These are phyloP conservation scores for Pulveroboletus sp. DNA, from an alignment of 768 basidiomycete species.

Conservation along the genomic window DNA sequence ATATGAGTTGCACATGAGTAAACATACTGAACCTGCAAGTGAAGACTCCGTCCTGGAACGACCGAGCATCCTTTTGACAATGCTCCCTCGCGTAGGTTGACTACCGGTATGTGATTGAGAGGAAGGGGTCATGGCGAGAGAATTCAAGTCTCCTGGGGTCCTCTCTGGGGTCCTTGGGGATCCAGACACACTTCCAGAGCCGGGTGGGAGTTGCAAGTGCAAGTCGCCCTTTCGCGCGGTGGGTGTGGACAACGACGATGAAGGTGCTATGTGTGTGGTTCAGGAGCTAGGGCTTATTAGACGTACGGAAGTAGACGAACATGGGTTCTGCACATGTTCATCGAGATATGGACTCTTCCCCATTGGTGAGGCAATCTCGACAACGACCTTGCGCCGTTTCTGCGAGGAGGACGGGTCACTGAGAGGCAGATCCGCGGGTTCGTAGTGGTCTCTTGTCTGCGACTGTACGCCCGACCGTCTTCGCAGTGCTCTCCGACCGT, in stretches of 20 bases:
- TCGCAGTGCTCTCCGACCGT: conserved; percentile 27
- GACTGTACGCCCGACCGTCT: conserved; percentile 7
- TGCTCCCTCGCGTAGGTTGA: conserved; percentile 36
- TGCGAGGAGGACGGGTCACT: conserved; percentile 13
- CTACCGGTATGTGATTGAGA: conserved; percentile 19
- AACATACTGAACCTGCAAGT: conserved; percentile 24
- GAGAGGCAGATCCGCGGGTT: neutral
- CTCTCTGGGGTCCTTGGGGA: too few relatives aligned
- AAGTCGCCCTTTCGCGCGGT: neutral
- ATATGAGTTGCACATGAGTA: neutral
- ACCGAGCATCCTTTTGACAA: conserved; percentile 69
- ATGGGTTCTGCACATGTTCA: neutral
- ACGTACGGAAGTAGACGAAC: neutral
- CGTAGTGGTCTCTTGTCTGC: neutral
- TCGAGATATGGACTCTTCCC: neutral
- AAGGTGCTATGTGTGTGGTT: neutral
- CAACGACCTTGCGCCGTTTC: conserved; percentile 31
- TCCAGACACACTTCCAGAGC: too few relatives aligned
- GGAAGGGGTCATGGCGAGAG: conserved; percentile 23
- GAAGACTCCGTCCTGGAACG: conserved; percentile 59
- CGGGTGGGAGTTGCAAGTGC: neutral
- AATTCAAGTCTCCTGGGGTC: neutral
- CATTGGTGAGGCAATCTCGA: conserved; percentile 25
- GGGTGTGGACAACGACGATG: neutral
- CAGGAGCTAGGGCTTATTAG: neutral